phyloP scores from a whole-genome alignment of 129 eudicot species.

The Lactuca sativa region DNA sequence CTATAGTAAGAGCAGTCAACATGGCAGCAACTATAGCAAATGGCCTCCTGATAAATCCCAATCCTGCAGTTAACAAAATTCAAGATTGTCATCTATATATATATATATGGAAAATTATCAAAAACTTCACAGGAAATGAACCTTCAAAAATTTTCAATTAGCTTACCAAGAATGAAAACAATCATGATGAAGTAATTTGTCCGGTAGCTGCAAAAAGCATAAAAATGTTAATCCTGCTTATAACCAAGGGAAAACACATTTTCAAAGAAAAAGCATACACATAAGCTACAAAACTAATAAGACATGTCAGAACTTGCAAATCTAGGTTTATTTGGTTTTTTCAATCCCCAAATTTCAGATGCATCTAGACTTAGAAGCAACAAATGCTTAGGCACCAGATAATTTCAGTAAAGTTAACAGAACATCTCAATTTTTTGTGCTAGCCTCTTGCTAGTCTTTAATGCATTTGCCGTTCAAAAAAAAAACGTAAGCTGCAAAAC shows the following conservation, averaged over 20 bases:
- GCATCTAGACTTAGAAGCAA: no score
- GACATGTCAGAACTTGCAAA: not conserved
- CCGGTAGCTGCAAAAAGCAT: constrained; percentile 65
- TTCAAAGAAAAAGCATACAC: not conserved
- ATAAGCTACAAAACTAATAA: not conserved
- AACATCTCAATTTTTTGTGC: not conserved
- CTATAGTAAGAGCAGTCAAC: constrained; percentile 67
- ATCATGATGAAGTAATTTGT: constrained; percentile 88
- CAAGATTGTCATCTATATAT: constrained; percentile 9
- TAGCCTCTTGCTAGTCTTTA: no score
- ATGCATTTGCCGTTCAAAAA: no score
- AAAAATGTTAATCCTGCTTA: not conserved
- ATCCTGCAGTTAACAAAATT: constrained; percentile 41
- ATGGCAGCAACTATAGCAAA: constrained; percentile 85
- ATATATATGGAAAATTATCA: not conserved
- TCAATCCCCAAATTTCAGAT: not conserved
- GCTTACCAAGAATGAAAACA: constrained; percentile 71
- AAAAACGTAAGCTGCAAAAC: constrained; percentile 6
- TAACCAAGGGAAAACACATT: not conserved
- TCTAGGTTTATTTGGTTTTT: not conserved
- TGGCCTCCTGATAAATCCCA: constrained; percentile 89
- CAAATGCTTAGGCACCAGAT: not conserved
- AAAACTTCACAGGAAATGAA: not conserved
- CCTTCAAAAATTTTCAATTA: not conserved
- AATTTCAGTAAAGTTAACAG: not conserved